Percentiles rank a stretch among this genome's conserved stretches.
Evolutionary conservation across 352 stramenopile genomes (phyloP).

Genomic region (Pythium aristosporum): DNA sequence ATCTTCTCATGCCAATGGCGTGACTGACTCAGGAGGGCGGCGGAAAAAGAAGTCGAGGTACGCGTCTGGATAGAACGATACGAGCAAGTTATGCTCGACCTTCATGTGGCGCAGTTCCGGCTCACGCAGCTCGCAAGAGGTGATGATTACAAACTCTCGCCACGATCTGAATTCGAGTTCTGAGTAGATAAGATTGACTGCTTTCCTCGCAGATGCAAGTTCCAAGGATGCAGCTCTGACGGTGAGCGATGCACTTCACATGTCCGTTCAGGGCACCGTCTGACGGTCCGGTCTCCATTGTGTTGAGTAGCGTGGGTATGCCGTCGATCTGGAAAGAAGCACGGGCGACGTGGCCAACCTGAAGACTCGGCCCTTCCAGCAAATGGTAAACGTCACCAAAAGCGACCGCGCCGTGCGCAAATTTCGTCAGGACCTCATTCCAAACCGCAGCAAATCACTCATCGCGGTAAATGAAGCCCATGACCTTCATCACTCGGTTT

Average conservation of each 20-base stretch:
- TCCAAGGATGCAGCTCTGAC: slow-evolving; percentile 62
- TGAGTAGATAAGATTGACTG: not conserved
- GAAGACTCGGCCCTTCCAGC: slow-evolving; percentile 35
- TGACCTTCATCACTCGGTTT: slow-evolving; percentile 21
- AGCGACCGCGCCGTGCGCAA: slow-evolving; percentile 67
- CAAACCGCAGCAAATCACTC: slow-evolving; percentile 47
- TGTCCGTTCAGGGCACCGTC: not conserved
- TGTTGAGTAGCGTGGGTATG: slow-evolving; percentile 42
- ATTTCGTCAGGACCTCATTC: slow-evolving; percentile 66
- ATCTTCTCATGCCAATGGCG: not conserved
- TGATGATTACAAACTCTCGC: slow-evolving; percentile 13
- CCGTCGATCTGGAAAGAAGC: slow-evolving; percentile 45
- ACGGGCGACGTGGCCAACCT: slow-evolving; percentile 33
- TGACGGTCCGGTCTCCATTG: not conserved
- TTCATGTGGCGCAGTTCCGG: slow-evolving; percentile 72
- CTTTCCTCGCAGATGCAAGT: slow-evolving; percentile 44
- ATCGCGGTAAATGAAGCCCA: slow-evolving; percentile 40
- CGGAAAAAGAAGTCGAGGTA: slow-evolving; percentile 53
- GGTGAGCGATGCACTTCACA: slow-evolving; percentile 25
- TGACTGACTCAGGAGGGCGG: slow-evolving; percentile 33
- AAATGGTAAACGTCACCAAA: slow-evolving; percentile 48
- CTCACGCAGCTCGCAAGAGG: slow-evolving; percentile 63
- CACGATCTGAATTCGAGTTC: not conserved
- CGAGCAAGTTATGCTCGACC: slow-evolving; percentile 83
- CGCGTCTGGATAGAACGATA: slow-evolving; percentile 77